phyloP scores from a whole-genome alignment of 768 basidiomycete species.

The Calocybe indica region DNA sequence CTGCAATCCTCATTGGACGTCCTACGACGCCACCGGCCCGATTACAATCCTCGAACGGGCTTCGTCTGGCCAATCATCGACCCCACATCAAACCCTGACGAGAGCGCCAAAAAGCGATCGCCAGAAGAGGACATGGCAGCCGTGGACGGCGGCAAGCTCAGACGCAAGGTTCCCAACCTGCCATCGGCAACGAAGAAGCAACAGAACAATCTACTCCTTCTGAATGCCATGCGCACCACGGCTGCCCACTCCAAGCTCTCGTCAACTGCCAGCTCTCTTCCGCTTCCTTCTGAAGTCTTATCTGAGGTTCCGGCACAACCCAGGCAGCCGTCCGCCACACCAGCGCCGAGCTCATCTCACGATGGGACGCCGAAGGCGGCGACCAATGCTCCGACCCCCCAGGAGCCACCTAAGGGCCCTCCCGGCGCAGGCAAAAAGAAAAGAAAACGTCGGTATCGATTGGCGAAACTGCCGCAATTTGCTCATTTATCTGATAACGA shows the following conservation, averaged over 20 bases:
- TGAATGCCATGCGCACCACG: slow-evolving; percentile 77
- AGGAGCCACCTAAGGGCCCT: slow-evolving; percentile 43
- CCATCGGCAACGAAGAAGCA: slow-evolving; percentile 41
- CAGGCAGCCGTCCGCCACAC: slow-evolving; percentile 32
- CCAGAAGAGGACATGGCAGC: slow-evolving; percentile 18
- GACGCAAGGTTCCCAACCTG: slow-evolving; percentile 16
- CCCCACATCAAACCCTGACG: slow-evolving; percentile 32
- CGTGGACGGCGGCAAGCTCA: slow-evolving; percentile 11
- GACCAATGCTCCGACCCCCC: slow-evolving; percentile 24
- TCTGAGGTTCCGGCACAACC: slow-evolving; percentile 28
- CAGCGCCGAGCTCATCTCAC: slow-evolving; percentile 28
- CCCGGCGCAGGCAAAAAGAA: slow-evolving; percentile 63
- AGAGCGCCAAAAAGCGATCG: slow-evolving; percentile 33
- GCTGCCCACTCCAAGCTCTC: slow-evolving; percentile 60
- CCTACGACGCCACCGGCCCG: slow-evolving; percentile 68
- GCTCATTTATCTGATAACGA: neutral
- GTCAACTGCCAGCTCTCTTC: slow-evolving; percentile 27
- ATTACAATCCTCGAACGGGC: slow-evolving; percentile 78
- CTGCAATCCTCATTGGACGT: slow-evolving; percentile 74
- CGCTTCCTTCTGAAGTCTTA: slow-evolving; percentile 10
- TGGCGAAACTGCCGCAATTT: neutral
- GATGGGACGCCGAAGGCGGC: slow-evolving; percentile 27
- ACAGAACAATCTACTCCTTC: slow-evolving; percentile 62
- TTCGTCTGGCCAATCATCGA: slow-evolving; percentile 83
- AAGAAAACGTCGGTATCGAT: slow-evolving; percentile 55